Percentiles rank a stretch among this genome's conserved stretches.
phyloP scores from a whole-genome alignment of 2,329 filamentous ascomycete genomes.

The Amesomyces nigricolor region DNA sequence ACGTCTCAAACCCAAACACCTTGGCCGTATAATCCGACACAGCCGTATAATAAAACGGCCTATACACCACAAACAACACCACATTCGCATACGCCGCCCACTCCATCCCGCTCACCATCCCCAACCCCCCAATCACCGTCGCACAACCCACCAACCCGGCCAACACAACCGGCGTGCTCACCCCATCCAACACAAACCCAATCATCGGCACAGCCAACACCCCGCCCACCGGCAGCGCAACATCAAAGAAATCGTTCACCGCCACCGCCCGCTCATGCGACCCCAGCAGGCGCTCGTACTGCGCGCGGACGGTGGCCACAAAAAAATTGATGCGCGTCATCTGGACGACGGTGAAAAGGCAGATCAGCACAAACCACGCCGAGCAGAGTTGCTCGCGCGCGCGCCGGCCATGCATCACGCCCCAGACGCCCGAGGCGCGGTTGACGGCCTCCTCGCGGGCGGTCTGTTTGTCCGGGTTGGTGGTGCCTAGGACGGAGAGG shows the following conservation, averaged over 20 bases:
- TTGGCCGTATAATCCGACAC: constrained; percentile 87
- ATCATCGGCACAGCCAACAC: constrained; percentile 84
- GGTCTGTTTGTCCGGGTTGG: constrained; percentile 56
- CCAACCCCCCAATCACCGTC: constrained; percentile 69
- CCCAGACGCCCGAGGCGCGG: constrained; percentile 73
- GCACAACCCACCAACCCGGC: constrained; percentile 63
- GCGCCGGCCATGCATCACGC: constrained; percentile 69
- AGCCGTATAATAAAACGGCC: constrained; percentile 85
- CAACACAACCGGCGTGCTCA: constrained; percentile 66
- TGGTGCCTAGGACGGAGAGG: constrained; percentile 63
- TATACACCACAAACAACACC: constrained; percentile 73
- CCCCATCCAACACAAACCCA: constrained; percentile 70
- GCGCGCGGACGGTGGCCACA: constrained; percentile 75
- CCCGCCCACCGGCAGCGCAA: constrained; percentile 71
- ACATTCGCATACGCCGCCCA: constrained; percentile 74
- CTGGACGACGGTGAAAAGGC: constrained; percentile 70
- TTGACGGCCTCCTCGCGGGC: constrained; percentile 65
- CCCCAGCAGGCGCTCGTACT: constrained; percentile 71
- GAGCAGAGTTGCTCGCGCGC: constrained; percentile 68
- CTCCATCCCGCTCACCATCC: constrained; percentile 58
- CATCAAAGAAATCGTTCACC: constrained; percentile 81
- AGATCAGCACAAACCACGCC: constrained; percentile 81
- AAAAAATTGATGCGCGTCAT: constrained; percentile 89
- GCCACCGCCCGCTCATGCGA: constrained; percentile 55
- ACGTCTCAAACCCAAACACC: constrained; percentile 87